These are phyloP conservation scores for Lactifluus piperatus DNA, from an alignment of 768 basidiomycete genomes.

Conservation along the genomic window DNA sequence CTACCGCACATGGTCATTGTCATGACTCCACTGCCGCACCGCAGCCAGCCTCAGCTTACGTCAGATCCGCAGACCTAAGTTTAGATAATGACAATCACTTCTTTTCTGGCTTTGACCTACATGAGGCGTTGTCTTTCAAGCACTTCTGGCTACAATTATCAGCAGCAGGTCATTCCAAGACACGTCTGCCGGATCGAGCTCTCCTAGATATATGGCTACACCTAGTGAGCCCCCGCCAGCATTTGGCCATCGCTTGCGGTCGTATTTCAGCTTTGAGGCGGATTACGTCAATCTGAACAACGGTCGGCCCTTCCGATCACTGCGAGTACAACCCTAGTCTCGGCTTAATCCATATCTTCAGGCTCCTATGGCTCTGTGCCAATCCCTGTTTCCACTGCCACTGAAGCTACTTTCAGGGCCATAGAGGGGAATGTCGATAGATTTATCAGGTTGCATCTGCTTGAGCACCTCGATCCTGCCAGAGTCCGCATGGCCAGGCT, in stretches of 20 bases:
- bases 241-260: constrained; percentile 49
- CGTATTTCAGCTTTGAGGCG: constrained; percentile 48
- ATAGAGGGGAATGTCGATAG: constrained; percentile 50
- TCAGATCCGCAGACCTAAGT: no score
- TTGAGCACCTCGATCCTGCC: constrained; percentile 30
- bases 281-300: constrained; percentile 58
- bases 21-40: no score
- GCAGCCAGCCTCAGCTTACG: not conserved
- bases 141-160: not conserved
- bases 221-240: constrained; percentile 28
- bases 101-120: no score
- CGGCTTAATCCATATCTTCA: constrained; percentile 23
- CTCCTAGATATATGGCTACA: not conserved
- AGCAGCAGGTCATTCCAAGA: not conserved
- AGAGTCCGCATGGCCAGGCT: constrained; percentile 40
- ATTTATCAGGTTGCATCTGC: constrained; percentile 37
- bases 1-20: no score
- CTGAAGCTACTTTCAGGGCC: constrained; percentile 32
- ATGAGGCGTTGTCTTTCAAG: no score
- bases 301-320: constrained; percentile 31
- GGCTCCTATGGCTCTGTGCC: constrained; percentile 56
- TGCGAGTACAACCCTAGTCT: not conserved
- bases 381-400: constrained; percentile 39
- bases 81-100: no score
- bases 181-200: not conserved